Conservation (phyloP, 2,329 filamentous ascomycete species). For the Herpotrichia juniperi region DNA sequence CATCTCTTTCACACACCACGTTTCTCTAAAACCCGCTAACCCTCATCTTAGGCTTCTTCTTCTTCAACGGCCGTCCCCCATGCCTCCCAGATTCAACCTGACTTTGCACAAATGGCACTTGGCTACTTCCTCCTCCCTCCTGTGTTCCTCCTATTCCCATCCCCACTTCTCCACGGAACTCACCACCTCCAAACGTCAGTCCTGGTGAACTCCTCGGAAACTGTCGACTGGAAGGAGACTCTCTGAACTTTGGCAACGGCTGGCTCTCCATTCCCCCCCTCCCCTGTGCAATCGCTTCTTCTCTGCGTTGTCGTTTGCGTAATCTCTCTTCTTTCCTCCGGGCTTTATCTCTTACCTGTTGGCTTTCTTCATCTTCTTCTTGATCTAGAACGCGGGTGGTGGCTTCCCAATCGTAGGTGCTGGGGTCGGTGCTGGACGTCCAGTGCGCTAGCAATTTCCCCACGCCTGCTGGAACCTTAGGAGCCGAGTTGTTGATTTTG, state of each 20-base stretch:
- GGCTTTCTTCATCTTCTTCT: constrained; percentile 39
- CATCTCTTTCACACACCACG: too few relatives aligned
- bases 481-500: constrained; percentile 32
- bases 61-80: constrained; percentile 39
- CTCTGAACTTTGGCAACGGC: too few relatives aligned
- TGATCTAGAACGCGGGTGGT: constrained; percentile 34
- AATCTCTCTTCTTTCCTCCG: constrained; percentile 48
- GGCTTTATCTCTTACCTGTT: constrained; percentile 45
- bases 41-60: constrained; percentile 42
- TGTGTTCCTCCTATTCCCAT: constrained; percentile 6
- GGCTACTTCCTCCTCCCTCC: constrained; percentile 28
- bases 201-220: constrained; percentile 34
- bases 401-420: constrained; percentile 48
- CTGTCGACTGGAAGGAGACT: too few relatives aligned
- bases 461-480: constrained; percentile 35
- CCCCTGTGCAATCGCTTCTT: constrained; percentile 40
- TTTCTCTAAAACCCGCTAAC: constrained; percentile 43
- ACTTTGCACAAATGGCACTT: constrained; percentile 28
- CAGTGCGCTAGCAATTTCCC: constrained; percentile 50
- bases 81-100: constrained; percentile 44
- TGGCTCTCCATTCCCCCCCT: constrained; percentile 28
- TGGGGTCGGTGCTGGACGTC: constrained; percentile 45
- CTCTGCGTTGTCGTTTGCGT: constrained; percentile 48
- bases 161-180: not conserved
- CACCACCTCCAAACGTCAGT: constrained; percentile 23